Percentiles rank a stretch among this genome's conserved stretches.
Conservation (phyloP, 495 filamentous ascomycete genomes). For the Chaetomium fimeti region DNA sequence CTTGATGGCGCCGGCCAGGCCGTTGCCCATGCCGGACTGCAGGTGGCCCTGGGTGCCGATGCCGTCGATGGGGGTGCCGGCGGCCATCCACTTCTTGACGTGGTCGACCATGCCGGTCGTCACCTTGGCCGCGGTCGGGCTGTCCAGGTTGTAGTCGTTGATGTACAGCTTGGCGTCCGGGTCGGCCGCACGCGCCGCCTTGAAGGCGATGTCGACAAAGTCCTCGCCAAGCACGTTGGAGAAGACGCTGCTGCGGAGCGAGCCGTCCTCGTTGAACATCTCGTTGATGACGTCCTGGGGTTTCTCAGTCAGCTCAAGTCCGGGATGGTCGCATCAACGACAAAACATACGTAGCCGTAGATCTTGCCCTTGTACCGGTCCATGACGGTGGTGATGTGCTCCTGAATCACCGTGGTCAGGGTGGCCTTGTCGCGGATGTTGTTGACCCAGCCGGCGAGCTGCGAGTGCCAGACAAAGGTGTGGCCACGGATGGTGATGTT, state of each 20-base stretch:
- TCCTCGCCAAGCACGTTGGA: conserved; percentile 58
- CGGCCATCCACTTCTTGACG: conserved; percentile 64
- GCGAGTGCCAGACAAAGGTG: conserved; percentile 63
- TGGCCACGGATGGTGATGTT: conserved; percentile 61
- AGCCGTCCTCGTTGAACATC: conserved; percentile 64
- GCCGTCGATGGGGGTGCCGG: conserved; percentile 70
- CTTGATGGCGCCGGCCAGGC: conserved; percentile 52
- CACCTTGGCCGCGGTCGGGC: conserved; percentile 49
- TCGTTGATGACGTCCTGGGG: conserved; percentile 63
- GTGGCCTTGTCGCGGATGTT: conserved; percentile 47
- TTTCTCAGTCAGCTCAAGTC: not conserved
- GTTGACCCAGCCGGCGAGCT: conserved; percentile 61
- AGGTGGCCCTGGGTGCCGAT: conserved; percentile 68
- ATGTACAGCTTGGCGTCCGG: conserved; percentile 62
- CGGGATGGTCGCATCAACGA: too few relatives aligned
- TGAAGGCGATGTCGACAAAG: conserved; percentile 61
- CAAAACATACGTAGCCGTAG: conserved; percentile 50
- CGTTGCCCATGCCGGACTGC: conserved; percentile 45
- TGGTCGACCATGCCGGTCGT: conserved; percentile 60
- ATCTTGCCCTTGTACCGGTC: conserved; percentile 62
- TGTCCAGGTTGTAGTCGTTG: conserved; percentile 66
- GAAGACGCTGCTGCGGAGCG: conserved; percentile 57
- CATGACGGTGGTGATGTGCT: conserved; percentile 58
- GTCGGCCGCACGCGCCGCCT: conserved; percentile 58
- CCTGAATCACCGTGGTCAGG: conserved; percentile 56